These are phyloP conservation scores for Neurospora sp. DNA, from an alignment of 495 filamentous ascomycete genomes.

Conservation along the genomic window DNA sequence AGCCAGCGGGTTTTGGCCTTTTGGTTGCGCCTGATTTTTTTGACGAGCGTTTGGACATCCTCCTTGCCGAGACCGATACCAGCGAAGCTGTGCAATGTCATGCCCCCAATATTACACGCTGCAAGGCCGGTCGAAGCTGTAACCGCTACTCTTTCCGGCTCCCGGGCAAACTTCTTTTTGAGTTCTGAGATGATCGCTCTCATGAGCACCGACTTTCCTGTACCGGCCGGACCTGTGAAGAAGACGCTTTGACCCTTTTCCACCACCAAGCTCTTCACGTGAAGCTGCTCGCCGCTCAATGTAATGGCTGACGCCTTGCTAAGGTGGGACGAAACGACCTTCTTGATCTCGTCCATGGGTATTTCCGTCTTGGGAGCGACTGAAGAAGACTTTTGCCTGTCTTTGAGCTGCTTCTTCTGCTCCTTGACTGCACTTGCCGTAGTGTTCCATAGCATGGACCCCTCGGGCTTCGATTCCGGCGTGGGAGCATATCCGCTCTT, in stretches of 20 bases:
- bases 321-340: constrained; percentile 22
- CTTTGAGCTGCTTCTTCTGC: constrained; percentile 67
- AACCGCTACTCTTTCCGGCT: constrained; percentile 77
- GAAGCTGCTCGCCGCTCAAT: constrained; percentile 75
- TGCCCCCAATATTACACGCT: constrained; percentile 92
- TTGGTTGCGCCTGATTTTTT: constrained; percentile 80
- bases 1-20: constrained; percentile 88
- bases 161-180: constrained; percentile 59
- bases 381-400: constrained; percentile 33
- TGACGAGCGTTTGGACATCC: constrained; percentile 66
- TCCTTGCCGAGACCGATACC: constrained; percentile 96
- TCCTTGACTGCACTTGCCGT: constrained; percentile 74
- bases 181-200: constrained; percentile 76
- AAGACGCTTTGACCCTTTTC: constrained; percentile 78
- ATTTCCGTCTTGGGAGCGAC: constrained; percentile 16
- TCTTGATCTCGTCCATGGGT: constrained; percentile 20
- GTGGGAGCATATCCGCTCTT: constrained; percentile 24
- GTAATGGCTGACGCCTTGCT: constrained; percentile 49
- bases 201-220: constrained; percentile 93
- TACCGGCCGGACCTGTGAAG: constrained; percentile 95
- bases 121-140: constrained; percentile 94
- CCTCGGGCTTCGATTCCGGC: constrained; percentile 28
- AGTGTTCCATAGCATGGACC: constrained; percentile 58
- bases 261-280: constrained; percentile 72
- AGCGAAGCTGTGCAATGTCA: constrained; percentile 90